Evolutionary conservation across 257 asterid species (phyloP).

Genomic region (Salvia rosmarinus): DNA sequence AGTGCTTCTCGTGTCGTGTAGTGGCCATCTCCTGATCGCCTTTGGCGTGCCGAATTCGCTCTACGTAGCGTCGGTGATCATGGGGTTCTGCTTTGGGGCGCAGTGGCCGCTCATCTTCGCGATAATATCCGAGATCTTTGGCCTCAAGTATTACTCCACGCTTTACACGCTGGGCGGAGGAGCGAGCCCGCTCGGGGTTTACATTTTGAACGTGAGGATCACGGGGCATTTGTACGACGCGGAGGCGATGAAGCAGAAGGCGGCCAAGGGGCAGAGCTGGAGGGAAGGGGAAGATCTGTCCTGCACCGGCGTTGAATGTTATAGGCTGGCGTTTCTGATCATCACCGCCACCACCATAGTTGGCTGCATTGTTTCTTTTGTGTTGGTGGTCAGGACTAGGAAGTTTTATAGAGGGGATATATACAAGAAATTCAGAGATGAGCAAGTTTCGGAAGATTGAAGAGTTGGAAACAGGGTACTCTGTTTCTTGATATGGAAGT

Average conservation of each 20-base stretch:
- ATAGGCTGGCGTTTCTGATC: constrained; percentile 51
- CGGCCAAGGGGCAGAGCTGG: constrained; percentile 37
- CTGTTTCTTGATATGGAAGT: neutral
- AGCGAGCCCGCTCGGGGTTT: constrained; percentile 65
- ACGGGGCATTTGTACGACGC: constrained; percentile 50
- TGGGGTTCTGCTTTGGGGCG: constrained; percentile 64
- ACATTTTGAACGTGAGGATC: constrained; percentile 50
- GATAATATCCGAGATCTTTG: constrained; percentile 58
- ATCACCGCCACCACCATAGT: constrained; percentile 51
- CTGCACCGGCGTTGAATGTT: constrained; percentile 59
- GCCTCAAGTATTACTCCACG: constrained; percentile 61
- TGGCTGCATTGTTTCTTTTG: constrained; percentile 47
- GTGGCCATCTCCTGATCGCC: constrained; percentile 60
- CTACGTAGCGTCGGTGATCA: constrained; percentile 50
- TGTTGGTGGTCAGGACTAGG: constrained; percentile 53
- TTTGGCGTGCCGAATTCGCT: constrained; percentile 52
- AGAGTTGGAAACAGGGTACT: constrained; percentile 4
- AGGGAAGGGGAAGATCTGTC: constrained; percentile 49
- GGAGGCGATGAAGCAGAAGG: constrained; percentile 53
- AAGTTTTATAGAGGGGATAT: constrained; percentile 61
- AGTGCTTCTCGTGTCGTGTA: constrained; percentile 47
- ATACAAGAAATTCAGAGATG: constrained; percentile 57
- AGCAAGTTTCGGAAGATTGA: neutral
- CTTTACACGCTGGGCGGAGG: constrained; percentile 52
- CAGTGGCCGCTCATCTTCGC: constrained; percentile 62